Percentiles rank a stretch among this genome's conserved stretches.
Evolutionary conservation across 192 early-diverging fungal genomes (phyloP).

Genomic region (Entophlyctis helioformis): DNA sequence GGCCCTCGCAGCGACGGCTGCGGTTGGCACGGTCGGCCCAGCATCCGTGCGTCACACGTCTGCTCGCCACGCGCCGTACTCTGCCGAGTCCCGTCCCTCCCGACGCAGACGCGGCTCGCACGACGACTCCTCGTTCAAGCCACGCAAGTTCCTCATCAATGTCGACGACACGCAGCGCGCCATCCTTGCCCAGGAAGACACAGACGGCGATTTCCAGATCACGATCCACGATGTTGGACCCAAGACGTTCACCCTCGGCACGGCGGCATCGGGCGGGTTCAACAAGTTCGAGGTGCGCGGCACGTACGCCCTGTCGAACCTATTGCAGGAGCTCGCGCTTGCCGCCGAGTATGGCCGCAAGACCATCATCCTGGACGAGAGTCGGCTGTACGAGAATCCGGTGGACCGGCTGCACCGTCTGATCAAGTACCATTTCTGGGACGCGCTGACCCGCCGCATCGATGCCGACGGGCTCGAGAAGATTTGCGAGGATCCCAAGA

Average conservation of each 20-base stretch:
- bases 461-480: constrained; percentile 65
- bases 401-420: constrained; percentile 78
- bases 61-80: no score
- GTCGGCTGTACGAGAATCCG: constrained; percentile 86
- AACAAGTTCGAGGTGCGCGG: constrained; percentile 83
- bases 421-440: constrained; percentile 92
- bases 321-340: constrained; percentile 89
- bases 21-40: no score
- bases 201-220: constrained; percentile 88
- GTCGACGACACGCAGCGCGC: constrained; percentile 66
- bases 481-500: constrained; percentile 90
- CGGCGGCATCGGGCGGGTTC: constrained; percentile 75
- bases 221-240: constrained; percentile 87
- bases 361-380: constrained; percentile 81
- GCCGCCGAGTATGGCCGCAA: constrained; percentile 79
- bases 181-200: constrained; percentile 88
- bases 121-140: constrained; percentile 26
- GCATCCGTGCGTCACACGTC: no score
- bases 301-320: constrained; percentile 88
- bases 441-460: constrained; percentile 68
- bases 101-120: constrained; percentile 27
- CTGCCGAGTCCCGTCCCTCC: no score
- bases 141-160: constrained; percentile 73
- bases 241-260: constrained; percentile 75
- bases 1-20: no score